These are phyloP conservation scores for Grosmannia clavigera DNA, from an alignment of 2,329 filamentous ascomycete species.

Conservation along the genomic window DNA sequence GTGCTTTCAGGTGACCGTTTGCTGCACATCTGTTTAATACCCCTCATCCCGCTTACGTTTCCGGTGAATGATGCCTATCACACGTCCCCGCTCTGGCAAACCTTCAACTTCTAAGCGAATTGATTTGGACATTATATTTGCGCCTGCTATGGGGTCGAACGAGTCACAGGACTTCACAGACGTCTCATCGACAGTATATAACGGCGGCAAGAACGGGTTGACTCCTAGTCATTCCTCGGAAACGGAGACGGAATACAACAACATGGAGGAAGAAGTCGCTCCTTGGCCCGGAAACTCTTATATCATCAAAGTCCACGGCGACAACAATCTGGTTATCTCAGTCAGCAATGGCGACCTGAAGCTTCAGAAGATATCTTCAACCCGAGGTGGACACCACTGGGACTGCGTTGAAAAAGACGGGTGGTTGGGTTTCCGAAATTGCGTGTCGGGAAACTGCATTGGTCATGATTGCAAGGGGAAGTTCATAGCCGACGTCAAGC, in stretches of 20 bases:
- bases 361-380: neutral
- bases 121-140: neutral
- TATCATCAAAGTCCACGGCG: neutral
- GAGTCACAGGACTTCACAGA: neutral
- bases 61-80: neutral
- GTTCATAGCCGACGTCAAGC: neutral
- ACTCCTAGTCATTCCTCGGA: neutral
- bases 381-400: neutral
- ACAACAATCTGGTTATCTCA: neutral
- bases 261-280: neutral
- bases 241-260: neutral
- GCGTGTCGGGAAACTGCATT: neutral
- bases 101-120: neutral
- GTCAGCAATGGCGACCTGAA: neutral
- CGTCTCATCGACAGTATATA: neutral
- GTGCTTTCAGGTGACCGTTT: neutral
- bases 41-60: neutral
- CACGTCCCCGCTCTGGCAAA: neutral
- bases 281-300: neutral
- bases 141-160: neutral
- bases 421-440: neutral
- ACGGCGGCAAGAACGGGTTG: neutral
- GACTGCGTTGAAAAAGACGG: neutral
- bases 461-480: neutral
- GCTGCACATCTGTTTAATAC: neutral